Evolutionary conservation across 805 yeast species (phyloP), one percentile per base, ranked within the genome.

Genomic region (Osmozyma mogii): DNA sequence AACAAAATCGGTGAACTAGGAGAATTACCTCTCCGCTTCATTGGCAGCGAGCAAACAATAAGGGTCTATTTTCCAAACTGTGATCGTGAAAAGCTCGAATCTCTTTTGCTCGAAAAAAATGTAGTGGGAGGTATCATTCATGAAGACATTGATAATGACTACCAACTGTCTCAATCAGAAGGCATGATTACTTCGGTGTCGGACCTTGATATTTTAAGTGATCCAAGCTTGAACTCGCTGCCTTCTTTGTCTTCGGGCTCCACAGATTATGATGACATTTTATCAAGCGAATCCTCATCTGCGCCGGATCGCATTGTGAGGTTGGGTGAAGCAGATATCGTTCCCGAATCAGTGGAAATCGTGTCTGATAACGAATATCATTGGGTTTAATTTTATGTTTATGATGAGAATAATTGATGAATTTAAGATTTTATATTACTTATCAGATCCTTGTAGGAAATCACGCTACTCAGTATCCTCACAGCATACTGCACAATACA

Each of bases 61-160:
- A 58, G 78, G 40, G 72, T 78, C 9, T 78, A 72, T 48, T 83
- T 84, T 56, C 85, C 89, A 19, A 82, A 80, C 48, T 67, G 80
- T 35, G 84, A 80, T 36, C 54, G 65, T 5, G 58, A 50, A 5
- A 74, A 74, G 40, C 70, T 82, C 42, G 79, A 77, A 42, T 36
- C 39, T 13, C 52, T 82, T 35, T 53, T 81, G 35, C 47, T 62
- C 22, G 92, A 81, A 25, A 61, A 72, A 36, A 80, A 72, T 15
- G 71, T 82, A 5, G 49, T 68, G 2, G 62, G 69, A 8, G 88
- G 87, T 2, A 53, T 65, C 15, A 74, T 80, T 12, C 52, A 55
- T 38, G 58, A 65, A 25, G 47, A 43, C 24, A 8, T 16, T 9
- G 17, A 23, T 30, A 24, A 22, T 28, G n/a, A n/a, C n/a, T n/a